Evolutionary conservation across 139 green algal species (phyloP).

Genomic region (Asterochloris erici): DNA sequence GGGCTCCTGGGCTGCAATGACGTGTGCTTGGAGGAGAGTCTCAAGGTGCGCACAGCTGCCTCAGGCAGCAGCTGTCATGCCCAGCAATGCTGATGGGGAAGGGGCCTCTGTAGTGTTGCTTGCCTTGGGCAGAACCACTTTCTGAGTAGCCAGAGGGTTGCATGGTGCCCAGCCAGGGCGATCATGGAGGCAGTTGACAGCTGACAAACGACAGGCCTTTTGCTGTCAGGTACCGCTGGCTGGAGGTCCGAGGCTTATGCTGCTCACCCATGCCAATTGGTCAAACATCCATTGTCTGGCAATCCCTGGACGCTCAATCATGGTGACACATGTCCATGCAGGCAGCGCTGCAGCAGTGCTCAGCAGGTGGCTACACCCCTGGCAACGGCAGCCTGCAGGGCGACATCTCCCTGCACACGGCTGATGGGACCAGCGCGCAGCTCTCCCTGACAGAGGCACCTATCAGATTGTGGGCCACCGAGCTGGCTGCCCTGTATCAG

Average conservation of each 20-base stretch:
- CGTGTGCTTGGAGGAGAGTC: conserved; percentile 13
- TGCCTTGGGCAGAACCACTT: too few species aligned
- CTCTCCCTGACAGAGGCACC: conserved; percentile 23
- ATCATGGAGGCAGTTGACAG: neutral
- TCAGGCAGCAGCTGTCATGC: too few species aligned
- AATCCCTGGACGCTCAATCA: too few species aligned
- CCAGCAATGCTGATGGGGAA: too few species aligned
- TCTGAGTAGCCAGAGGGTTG: neutral
- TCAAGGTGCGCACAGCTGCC: neutral
- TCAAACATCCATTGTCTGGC: neutral
- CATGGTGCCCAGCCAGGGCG: neutral
- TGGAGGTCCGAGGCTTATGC: neutral
- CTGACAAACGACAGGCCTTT: neutral
- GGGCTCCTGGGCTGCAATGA: neutral
- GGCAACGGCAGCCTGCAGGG: conserved; percentile 2
- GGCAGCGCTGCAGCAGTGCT: neutral
- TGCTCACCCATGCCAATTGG: neutral
- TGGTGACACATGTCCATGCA: neutral
- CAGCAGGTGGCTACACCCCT: conserved; percentile 1
- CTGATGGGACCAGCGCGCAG: neutral
- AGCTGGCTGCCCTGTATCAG: conserved; percentile 26
- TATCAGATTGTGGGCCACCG: conserved; percentile 28
- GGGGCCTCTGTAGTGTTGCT: too few species aligned
- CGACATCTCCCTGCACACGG: neutral
- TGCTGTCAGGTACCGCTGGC: neutral